Percentiles rank a stretch among this genome's conserved stretches.
These are phyloP conservation scores for Mycocalia duriaeana DNA, from an alignment of 1,284 basidiomycete species.

Conservation along the genomic window DNA sequence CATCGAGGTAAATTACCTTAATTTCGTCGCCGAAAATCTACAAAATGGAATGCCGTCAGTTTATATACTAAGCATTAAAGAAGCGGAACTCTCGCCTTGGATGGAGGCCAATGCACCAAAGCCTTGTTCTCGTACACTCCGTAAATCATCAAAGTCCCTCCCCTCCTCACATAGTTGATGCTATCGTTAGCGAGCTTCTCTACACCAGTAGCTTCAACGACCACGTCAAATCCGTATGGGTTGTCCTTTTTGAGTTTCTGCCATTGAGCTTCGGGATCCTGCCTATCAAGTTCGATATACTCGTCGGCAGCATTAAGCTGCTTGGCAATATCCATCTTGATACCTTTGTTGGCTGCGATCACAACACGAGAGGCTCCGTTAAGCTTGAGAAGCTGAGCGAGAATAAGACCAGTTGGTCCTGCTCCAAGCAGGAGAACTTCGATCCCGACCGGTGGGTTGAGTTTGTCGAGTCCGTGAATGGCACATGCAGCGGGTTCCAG, in stretches of 20 bases:
- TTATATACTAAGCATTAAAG: background rate
- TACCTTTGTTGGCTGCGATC: constrained; percentile 79
- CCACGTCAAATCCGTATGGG: constrained; percentile 84
- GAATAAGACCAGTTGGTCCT: constrained; percentile 76
- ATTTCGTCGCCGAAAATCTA: constrained; percentile 83
- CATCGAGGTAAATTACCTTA: constrained; percentile 50
- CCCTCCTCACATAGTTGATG: constrained; percentile 83
- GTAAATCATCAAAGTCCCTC: constrained; percentile 71
- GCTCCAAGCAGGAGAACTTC: constrained; percentile 77
- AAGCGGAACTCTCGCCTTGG: background rate
- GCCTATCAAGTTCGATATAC: constrained; percentile 78
- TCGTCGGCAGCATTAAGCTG: constrained; percentile 73
- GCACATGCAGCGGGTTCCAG: constrained; percentile 90
- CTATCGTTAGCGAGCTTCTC: constrained; percentile 76
- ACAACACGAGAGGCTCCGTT: constrained; percentile 76
- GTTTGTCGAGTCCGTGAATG: constrained; percentile 83
- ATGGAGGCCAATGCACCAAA: constrained; percentile 75
- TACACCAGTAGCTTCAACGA: constrained; percentile 82
- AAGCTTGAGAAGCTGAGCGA: constrained; percentile 80
- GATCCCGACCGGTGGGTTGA: constrained; percentile 70
- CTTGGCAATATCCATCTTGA: constrained; percentile 83
- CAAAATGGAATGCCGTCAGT: constrained; percentile 28
- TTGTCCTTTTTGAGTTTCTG: constrained; percentile 70
- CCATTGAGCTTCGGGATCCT: constrained; percentile 76
- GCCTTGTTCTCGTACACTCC: constrained; percentile 75